phyloP scores from a whole-genome alignment of 306 rosid species.

The Spatholobus suberectus region DNA sequence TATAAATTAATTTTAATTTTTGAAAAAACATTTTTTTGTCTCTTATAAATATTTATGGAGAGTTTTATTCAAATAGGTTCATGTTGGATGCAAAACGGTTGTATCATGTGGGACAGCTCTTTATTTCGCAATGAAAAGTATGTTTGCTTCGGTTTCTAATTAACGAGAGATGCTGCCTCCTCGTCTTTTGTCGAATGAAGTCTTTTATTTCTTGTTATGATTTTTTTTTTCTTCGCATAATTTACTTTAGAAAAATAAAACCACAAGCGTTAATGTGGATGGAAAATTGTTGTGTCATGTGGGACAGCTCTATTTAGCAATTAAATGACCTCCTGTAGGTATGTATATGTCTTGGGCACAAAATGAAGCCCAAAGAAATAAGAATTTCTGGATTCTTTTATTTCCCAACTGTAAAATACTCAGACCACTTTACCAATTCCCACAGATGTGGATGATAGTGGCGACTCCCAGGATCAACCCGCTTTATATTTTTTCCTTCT shows the following conservation, averaged over 20 bases:
- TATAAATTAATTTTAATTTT: too few relatives aligned
- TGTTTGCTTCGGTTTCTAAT: neutral
- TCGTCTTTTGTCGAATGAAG: neutral
- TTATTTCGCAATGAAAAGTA: conserved; percentile 26
- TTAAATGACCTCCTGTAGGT: neutral
- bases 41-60: too few relatives aligned
- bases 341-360: neutral
- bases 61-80: too few relatives aligned
- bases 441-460: conserved; percentile 19
- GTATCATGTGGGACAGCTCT: conserved; percentile 37
- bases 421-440: conserved; percentile 32
- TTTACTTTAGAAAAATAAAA: neutral
- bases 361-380: conserved; percentile 11
- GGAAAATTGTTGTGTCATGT: conserved; percentile 6
- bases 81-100: neutral
- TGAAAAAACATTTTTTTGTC: too few relatives aligned
- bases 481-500: conserved; percentile 35
- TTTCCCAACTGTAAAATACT: conserved; percentile 37
- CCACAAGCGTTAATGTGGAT: neutral
- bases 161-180: neutral
- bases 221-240: neutral
- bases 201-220: neutral
- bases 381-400: neutral
- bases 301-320: conserved; percentile 39
- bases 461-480: conserved; percentile 32